Percentiles rank a stretch among this genome's conserved stretches.
These are phyloP conservation scores for Anastatica hierochuntica DNA, from an alignment of 345 rosid species.

Conservation along the genomic window DNA sequence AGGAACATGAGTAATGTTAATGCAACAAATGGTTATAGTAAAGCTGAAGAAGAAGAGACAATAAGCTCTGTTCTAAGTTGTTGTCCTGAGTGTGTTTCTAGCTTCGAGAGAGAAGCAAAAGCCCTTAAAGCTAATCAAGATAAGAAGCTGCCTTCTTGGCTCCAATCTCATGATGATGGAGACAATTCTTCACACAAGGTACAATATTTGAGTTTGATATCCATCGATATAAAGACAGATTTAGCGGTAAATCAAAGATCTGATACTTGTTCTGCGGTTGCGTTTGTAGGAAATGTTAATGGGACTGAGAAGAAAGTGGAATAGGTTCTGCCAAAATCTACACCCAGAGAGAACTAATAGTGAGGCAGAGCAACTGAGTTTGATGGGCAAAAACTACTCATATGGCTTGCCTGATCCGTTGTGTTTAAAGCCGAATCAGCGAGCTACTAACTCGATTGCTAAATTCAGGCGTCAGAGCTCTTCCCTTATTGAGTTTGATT, in stretches of 20 bases:
- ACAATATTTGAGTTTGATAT: not conserved
- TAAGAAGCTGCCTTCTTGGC: slow-evolving; percentile 60
- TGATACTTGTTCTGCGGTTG: not conserved
- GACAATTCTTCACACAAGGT: slow-evolving; percentile 42
- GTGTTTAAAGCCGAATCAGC: slow-evolving; percentile 26
- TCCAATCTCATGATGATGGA: slow-evolving; percentile 35
- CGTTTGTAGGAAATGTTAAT: slow-evolving; percentile 44
- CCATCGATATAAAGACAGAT: not conserved
- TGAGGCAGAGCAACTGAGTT: slow-evolving; percentile 4
- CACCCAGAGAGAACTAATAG: slow-evolving; percentile 29
- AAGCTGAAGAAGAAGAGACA: slow-evolving; percentile 47
- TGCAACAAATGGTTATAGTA: slow-evolving; percentile 31
- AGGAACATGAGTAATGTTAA: slow-evolving; percentile 23
- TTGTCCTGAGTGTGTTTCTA: slow-evolving; percentile 61
- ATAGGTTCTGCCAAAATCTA: slow-evolving; percentile 42
- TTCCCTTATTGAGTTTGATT: slow-evolving; percentile 50
- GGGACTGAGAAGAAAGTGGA: slow-evolving; percentile 65
- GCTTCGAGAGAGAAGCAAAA: slow-evolving; percentile 59
- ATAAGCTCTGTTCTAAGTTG: slow-evolving; percentile 28
- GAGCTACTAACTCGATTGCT: slow-evolving; percentile 32
- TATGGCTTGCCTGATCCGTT: slow-evolving; percentile 35
- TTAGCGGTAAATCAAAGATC: not conserved
- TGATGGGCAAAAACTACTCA: slow-evolving; percentile 4
- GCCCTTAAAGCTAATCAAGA: slow-evolving; percentile 38
- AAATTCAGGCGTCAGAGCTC: slow-evolving; percentile 66